Evolutionary conservation across 768 basidiomycete genomes (phyloP), one percentile per base, ranked within the genome.

Genomic region (Fomitopsis serialis): DNA sequence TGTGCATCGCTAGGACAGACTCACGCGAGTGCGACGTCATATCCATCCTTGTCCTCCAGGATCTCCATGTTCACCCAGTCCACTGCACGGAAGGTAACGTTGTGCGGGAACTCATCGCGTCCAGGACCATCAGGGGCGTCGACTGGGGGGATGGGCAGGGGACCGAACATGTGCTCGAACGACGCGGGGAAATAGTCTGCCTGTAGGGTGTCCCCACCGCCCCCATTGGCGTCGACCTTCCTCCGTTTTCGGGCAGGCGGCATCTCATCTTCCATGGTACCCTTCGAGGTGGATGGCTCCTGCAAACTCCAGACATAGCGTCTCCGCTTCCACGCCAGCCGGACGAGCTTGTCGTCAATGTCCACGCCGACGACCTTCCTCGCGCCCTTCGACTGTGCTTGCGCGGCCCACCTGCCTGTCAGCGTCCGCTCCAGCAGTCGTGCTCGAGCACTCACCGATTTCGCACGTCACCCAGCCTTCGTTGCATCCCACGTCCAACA

Each of bases 401-500:
- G 22, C 51, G 50, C 55, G 13, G 40, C 17, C 32, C 32, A n/a
- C 48, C 47, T 17, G 45, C 44, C 15, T 42, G 32, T 58, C 44
- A 57, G 42, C 37, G 47, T 21, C 15, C 29, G 21, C 34, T 37
- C n/a, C 3, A 29, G 13, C 23, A 42, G 17, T 2, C 29, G 3
- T 22, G 36, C 27, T 32, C 56, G 45, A 36, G 4, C 2, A 45
- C 73, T 45, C 57, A 86, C 92, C 92, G n/a, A 94, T 82, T 65
- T 94, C 89, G 63, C 87, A 87, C 1, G 89, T 86, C 34, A 95
- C 84, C 77, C 79, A 81, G 8, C 92, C 92, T 62, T 90, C 85
- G 65, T 95, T 96, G 64, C 89, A 91, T 0, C 92, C 92, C 0
- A 95, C 70, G 67, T 96, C 92, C 11, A 96, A 75, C 2, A 94